Evolutionary conservation across 495 filamentous ascomycete genomes (phyloP), one percentile per base, ranked within the genome.

Genomic region (Pyrenopolyporus hunteri): DNA sequence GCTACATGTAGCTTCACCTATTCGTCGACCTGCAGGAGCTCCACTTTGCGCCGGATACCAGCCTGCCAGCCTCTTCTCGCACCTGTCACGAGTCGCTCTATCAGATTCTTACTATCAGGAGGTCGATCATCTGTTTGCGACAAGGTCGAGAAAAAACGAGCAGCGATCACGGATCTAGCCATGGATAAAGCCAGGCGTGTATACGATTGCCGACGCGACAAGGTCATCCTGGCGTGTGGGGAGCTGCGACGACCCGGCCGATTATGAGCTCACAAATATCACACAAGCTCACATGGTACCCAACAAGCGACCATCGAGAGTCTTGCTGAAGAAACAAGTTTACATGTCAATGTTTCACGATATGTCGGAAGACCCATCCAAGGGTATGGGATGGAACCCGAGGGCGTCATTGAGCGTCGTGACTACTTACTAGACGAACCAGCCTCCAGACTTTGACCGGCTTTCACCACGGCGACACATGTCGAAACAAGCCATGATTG

Each of bases 11-110:
- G 48, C 53, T 65, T 62, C 54, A 67, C 68, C 49, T 44, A 70
- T 70, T 68, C 54, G 68, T 70, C 68, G 60, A 68, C 68, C 53
- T 70, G 68, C 68, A 70, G 31, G 57, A 45, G 44, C 57, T 63
- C 63, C 63, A 60, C 62, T 57, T 60, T n/a, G 32, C 56, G 23
- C 62, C 62, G 62, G 62, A 60, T 57, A 59, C 51, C 56, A 49
- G 52, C 55, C 49, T 61, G 17, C 35, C 26, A 46, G 49, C 40
- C 37, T 60, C 39, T 23, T 47, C 44, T 35, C 53, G 19, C 46
- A 29, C 40, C 53, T 55, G 55, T 67, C 63, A 62, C 56, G 59
- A 39, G 57, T 64, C 58, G 64, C 47, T 58, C 45, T 57, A 64
- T 58, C 52, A 53, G 64, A 62, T 68, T 68, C 49, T 53, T 47